Percentiles rank a stretch among this genome's conserved stretches.
Evolutionary conservation across 495 filamentous ascomycete genomes (phyloP).

Genomic region (Astrocystis sublimbata): DNA sequence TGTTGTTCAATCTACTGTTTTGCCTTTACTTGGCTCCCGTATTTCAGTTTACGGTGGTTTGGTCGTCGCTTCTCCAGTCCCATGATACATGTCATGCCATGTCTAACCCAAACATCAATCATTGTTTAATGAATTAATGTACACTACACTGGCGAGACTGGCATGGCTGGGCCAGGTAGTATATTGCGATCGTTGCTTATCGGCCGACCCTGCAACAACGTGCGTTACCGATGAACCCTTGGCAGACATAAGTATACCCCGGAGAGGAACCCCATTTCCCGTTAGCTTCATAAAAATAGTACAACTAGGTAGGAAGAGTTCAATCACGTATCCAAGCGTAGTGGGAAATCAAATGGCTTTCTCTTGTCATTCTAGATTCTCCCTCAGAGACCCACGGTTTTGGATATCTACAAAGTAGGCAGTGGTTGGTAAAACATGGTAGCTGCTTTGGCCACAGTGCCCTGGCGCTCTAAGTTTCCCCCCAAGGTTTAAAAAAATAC

Average conservation of each 20-base stretch:
- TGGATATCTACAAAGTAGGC: neutral
- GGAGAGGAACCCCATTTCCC: neutral
- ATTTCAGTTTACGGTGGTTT: too few relatives aligned
- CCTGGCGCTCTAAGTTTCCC: neutral
- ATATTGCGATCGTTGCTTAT: too few relatives aligned
- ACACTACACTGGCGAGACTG: too few relatives aligned
- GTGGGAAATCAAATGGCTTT: constrained; percentile 9
- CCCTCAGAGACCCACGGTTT: neutral
- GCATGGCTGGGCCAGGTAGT: too few relatives aligned
- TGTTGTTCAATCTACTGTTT: neutral
- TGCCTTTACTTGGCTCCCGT: neutral
- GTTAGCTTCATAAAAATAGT: constrained; percentile 2
- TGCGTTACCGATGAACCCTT: too few relatives aligned
- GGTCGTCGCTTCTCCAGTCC: neutral
- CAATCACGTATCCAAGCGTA: neutral
- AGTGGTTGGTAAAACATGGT: neutral
- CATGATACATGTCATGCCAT: too few relatives aligned
- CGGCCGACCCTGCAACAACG: too few relatives aligned
- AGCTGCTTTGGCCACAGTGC: neutral
- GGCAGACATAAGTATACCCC: neutral
- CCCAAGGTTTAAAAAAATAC: too few relatives aligned
- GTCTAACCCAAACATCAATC: too few relatives aligned
- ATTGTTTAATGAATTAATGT: too few relatives aligned
- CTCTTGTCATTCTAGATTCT: neutral
- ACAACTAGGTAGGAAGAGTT: neutral